These are phyloP conservation scores for Trametopsis cervina DNA, from an alignment of 768 basidiomycete species.

Conservation along the genomic window DNA sequence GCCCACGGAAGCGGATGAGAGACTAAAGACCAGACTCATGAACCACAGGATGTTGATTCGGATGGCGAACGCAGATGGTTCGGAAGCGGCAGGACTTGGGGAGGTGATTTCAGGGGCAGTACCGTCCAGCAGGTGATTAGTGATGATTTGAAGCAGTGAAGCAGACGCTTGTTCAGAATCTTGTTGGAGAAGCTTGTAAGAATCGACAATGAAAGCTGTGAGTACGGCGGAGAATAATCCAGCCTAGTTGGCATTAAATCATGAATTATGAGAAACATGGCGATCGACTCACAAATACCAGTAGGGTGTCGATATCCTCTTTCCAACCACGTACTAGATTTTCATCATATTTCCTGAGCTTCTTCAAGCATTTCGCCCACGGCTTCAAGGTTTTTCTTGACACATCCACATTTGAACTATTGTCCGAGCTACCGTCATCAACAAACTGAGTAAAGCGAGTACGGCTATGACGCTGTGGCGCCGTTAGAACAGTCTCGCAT, in stretches of 20 bases:
- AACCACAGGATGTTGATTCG: constrained; percentile 20
- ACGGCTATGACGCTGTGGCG: neutral
- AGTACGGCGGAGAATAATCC: constrained; percentile 21
- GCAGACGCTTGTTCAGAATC: neutral
- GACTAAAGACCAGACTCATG: constrained; percentile 16
- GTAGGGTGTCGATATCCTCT: constrained; percentile 20
- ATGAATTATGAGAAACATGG: neutral
- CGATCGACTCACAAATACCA: constrained; percentile 17
- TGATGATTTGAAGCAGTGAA: neutral
- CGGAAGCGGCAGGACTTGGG: neutral
- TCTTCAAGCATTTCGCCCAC: constrained; percentile 2
- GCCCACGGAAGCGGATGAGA: constrained; percentile 18
- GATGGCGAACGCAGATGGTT: neutral
- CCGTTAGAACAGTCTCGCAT: too few species aligned
- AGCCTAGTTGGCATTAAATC: constrained; percentile 6
- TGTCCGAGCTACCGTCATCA: neutral
- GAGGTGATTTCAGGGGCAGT: neutral
- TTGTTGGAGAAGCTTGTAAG: constrained; percentile 12
- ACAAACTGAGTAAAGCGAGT: neutral
- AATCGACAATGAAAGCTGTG: constrained; percentile 18
- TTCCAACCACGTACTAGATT: constrained; percentile 15
- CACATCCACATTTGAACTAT: neutral
- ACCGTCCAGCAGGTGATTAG: neutral
- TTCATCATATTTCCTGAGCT: constrained; percentile 8
- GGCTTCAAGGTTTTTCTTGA: neutral